A percentile compares a stretch with the other conserved stretches of the same genome.
Evolutionary conservation across 352 stramenopile genomes (phyloP).

Genomic region (Pythium apleroticum): DNA sequence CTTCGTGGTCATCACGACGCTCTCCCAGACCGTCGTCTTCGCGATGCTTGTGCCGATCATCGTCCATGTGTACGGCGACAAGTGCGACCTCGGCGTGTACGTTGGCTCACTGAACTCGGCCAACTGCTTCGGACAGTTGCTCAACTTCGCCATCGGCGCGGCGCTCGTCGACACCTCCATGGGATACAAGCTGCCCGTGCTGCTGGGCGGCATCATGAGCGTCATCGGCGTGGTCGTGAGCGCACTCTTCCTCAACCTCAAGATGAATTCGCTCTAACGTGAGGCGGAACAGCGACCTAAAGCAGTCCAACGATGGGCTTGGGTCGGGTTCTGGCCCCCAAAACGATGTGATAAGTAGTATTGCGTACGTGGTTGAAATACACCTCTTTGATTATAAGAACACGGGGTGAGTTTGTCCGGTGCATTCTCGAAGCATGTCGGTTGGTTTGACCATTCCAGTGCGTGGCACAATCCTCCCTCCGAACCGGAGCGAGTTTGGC

Average conservation of each 20-base stretch:
- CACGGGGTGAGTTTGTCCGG: too few relatives aligned
- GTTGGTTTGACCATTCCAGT: too few relatives aligned
- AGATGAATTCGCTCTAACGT: constrained; percentile 83
- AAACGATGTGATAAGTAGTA: too few relatives aligned
- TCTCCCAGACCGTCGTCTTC: constrained; percentile 60
- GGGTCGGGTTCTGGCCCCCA: too few relatives aligned
- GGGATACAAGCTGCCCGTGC: constrained; percentile 59
- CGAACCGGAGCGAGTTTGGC: too few relatives aligned
- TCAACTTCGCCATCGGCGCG: constrained; percentile 67
- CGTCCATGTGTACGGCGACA: constrained; percentile 56
- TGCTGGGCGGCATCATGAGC: constrained; percentile 65
- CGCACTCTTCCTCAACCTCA: constrained; percentile 54
- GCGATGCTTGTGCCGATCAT: constrained; percentile 75
- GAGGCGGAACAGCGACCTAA: too few relatives aligned
- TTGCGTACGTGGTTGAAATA: too few relatives aligned
- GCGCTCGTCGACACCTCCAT: constrained; percentile 62
- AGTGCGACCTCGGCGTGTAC: constrained; percentile 60
- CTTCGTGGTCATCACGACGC: constrained; percentile 41
- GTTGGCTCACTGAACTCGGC: constrained; percentile 74
- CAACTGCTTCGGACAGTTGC: constrained; percentile 66
- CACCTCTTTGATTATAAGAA: too few relatives aligned
- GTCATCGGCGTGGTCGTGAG: constrained; percentile 57
- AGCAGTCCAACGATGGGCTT: too few relatives aligned
- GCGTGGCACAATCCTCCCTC: too few relatives aligned
- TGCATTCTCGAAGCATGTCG: too few relatives aligned